phyloP scores from a whole-genome alignment of 495 filamentous ascomycete species.

The Tuber indicum region DNA sequence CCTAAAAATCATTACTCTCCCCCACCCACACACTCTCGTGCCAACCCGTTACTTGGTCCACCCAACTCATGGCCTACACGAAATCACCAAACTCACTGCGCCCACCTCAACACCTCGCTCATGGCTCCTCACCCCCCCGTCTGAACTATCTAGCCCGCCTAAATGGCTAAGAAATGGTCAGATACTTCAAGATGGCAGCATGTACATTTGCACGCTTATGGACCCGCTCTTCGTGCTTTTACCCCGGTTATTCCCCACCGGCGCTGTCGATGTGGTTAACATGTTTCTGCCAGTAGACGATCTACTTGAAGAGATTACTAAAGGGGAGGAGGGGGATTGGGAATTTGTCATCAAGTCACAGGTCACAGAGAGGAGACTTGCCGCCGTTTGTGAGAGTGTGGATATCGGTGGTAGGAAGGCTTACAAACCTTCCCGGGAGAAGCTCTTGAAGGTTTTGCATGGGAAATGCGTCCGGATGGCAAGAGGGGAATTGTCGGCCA shows the following conservation, averaged over 20 bases:
- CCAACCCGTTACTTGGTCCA: constrained; percentile 73
- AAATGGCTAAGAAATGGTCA: constrained; percentile 45
- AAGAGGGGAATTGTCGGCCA: constrained; percentile 59
- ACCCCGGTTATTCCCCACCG: constrained; percentile 53
- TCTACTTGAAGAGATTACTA: constrained; percentile 56
- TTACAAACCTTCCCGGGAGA: constrained; percentile 66
- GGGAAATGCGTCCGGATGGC: constrained; percentile 67
- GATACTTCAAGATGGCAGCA: constrained; percentile 56
- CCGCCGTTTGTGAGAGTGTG: constrained; percentile 66
- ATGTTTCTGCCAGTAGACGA: constrained; percentile 73
- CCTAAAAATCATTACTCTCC: constrained; percentile 66
- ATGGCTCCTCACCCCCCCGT: constrained; percentile 56
- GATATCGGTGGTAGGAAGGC: constrained; percentile 74
- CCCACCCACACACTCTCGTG: constrained; percentile 63
- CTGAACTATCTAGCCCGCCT: background rate
- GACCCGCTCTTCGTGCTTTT: constrained; percentile 81
- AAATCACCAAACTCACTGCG: constrained; percentile 72
- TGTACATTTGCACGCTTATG: constrained; percentile 75
- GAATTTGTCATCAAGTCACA: constrained; percentile 42
- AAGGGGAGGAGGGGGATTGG: constrained; percentile 42
- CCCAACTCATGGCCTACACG: constrained; percentile 70
- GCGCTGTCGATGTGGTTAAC: constrained; percentile 45
- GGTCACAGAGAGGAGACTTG: constrained; percentile 51
- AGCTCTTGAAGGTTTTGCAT: constrained; percentile 61
- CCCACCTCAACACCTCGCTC: constrained; percentile 57